Evolutionary conservation across 2,329 filamentous ascomycete species (phyloP), one percentile per base, ranked within the genome.

Genomic region (Metarhizium album): DNA sequence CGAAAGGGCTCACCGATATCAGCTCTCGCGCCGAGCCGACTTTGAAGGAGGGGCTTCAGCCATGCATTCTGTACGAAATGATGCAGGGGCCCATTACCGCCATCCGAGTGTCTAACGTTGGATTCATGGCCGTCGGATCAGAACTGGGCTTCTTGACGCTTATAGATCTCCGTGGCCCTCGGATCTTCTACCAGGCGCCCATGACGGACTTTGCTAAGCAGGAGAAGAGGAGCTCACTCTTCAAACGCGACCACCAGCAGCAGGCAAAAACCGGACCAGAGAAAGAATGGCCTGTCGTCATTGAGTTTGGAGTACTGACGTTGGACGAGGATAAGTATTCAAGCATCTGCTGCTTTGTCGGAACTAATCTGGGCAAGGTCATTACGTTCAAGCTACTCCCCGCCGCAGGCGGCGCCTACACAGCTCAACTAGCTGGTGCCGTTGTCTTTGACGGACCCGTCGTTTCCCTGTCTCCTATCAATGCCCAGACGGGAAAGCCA

Each of bases 301-400:
- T 97, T 27, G 88, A 96, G 62, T 98, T 97, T 69, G 89, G 88
- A 49, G 88, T 95, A 45, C 84, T 98, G 82, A 94, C 87, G 3
- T 71, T 96, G 3, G 93, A 97, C 42, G 87, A 85, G n/a, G 91
- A 97, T 62, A 83, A 88, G 56, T 98, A 95, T 64, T 97, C 93
- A 1, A 96, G 90, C 61, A 95, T 98, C 51, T 82, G 85, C 52
- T 86, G 93, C 57, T 94, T 97, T 58, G 87, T 94, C 2, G 93
- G 93, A 20, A 97, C 93, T 0, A 90, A 84, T 57, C 67, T 82
- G 29, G 93, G 93, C 40, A 88, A 87, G 59, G 72, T 97, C 18
- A 82, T 84, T 6, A 97, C 91, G 0, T 91, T 97, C 70, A 96
- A 95, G 70, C 74, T 98, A 22, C 71, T 97, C 2, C 93, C 93